A percentile compares a stretch with the other conserved stretches of the same genome.
These are phyloP conservation scores for Hansenula lynferdii DNA, from an alignment of 1,139 yeast species.

Conservation along the genomic window DNA sequence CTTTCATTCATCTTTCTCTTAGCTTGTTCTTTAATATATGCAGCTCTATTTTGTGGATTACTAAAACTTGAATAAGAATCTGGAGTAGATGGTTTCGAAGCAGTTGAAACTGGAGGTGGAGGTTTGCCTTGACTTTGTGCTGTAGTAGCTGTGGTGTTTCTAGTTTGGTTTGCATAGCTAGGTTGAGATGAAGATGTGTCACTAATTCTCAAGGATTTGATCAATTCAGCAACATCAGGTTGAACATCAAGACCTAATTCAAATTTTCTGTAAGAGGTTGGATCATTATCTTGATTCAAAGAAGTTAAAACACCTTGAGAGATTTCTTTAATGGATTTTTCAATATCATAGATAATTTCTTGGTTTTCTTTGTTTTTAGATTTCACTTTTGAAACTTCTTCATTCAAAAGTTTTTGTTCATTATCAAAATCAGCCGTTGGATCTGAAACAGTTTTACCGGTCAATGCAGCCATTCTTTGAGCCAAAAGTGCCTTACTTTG, in stretches of 20 bases:
- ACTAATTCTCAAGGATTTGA: constrained; percentile 47
- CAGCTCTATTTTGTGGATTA: constrained; percentile 65
- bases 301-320: constrained; percentile 24
- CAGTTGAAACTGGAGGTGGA: background rate
- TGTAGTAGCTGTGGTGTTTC: constrained; percentile 1
- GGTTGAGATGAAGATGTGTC: constrained; percentile 1
- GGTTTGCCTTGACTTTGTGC: background rate
- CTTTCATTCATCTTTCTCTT: constrained; percentile 88
- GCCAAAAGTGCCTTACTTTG: constrained; percentile 71
- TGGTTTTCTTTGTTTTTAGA: constrained; percentile 27
- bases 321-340: constrained; percentile 30
- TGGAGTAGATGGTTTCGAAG: constrained; percentile 19
- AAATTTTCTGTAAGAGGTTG: constrained; percentile 25
- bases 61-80: constrained; percentile 19
- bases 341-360: constrained; percentile 27
- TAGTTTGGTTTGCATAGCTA: background rate
- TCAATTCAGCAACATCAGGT: constrained; percentile 40
- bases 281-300: constrained; percentile 26
- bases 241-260: constrained; percentile 35
- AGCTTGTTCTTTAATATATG: constrained; percentile 87
- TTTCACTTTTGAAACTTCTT: constrained; percentile 46
- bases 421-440: constrained; percentile 45
- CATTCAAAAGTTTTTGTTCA: constrained; percentile 53
- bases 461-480: constrained; percentile 88
- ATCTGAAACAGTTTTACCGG: constrained; percentile 60